Evolutionary conservation across 768 basidiomycete species (phyloP).

Genomic region (Tricholoma sp.): DNA sequence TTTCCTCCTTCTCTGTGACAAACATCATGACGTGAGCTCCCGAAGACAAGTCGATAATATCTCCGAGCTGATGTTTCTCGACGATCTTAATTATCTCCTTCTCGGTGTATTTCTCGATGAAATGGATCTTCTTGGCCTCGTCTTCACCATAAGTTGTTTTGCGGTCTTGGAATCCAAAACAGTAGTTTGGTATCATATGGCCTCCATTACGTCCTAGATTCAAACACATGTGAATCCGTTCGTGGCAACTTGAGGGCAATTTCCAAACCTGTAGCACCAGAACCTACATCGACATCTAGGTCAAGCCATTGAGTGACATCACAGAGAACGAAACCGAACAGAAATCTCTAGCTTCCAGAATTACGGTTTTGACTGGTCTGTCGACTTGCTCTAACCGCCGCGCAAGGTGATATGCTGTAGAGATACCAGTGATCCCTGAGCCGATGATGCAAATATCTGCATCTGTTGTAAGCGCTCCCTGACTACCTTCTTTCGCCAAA

Average conservation of each 20-base stretch:
- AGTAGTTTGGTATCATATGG: constrained; percentile 54
- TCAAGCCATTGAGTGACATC: neutral
- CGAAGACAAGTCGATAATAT: constrained; percentile 56
- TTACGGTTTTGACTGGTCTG: constrained; percentile 42
- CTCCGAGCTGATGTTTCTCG: constrained; percentile 32
- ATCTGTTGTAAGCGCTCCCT: constrained; percentile 47
- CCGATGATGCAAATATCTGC: constrained; percentile 79
- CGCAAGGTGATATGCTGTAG: constrained; percentile 69
- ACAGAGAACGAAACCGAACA: constrained; percentile 43
- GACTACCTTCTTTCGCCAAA: constrained; percentile 61
- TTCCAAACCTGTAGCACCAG: constrained; percentile 66
- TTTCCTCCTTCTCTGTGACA: constrained; percentile 40
- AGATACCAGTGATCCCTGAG: constrained; percentile 77
- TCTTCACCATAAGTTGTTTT: constrained; percentile 38
- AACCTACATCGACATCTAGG: constrained; percentile 39
- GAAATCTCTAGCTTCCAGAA: constrained; percentile 85
- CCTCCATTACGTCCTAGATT: constrained; percentile 71
- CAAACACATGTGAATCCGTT: no score
- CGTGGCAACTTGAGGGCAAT: no score
- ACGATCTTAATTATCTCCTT: constrained; percentile 45
- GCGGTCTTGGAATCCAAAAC: constrained; percentile 38
- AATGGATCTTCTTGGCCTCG: constrained; percentile 50
- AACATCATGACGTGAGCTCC: constrained; percentile 50
- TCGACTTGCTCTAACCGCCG: constrained; percentile 19
- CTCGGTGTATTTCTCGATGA: constrained; percentile 55